These are phyloP conservation scores for Fonsecaea multimorphosa DNA, from an alignment of 2,329 filamentous ascomycete genomes.

Conservation along the genomic window DNA sequence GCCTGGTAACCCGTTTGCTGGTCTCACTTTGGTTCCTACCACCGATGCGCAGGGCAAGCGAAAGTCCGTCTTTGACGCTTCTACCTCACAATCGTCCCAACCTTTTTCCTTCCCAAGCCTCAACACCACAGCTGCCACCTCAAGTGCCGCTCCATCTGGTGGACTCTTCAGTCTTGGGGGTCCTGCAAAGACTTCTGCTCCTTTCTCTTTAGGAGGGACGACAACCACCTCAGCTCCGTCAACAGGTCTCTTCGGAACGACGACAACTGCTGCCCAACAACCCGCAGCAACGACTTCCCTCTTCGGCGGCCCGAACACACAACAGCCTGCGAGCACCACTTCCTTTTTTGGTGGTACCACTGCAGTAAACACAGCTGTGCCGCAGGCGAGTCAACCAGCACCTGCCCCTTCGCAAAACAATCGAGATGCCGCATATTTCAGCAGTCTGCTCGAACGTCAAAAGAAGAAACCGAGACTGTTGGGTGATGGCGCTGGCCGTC, in stretches of 20 bases:
- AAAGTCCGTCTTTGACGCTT: slow-evolving; percentile 39
- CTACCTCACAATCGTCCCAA: slow-evolving; percentile 31
- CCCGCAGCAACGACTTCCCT: slow-evolving; percentile 24
- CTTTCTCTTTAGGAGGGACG: slow-evolving; percentile 27
- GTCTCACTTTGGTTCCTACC: slow-evolving; percentile 36
- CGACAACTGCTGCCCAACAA: slow-evolving; percentile 25
- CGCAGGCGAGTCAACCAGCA: slow-evolving; percentile 22
- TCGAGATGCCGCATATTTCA: slow-evolving; percentile 64
- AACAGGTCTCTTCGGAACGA: slow-evolving; percentile 30
- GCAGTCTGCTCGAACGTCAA: slow-evolving; percentile 67
- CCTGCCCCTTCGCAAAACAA: slow-evolving; percentile 24
- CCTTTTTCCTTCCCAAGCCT: slow-evolving; percentile 24
- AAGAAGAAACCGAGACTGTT: slow-evolving; percentile 72
- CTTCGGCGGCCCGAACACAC: slow-evolving; percentile 27
- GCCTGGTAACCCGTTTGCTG: slow-evolving; percentile 28
- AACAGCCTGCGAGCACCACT: slow-evolving; percentile 20
- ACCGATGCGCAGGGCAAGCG: slow-evolving; percentile 37
- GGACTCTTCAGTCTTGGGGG: slow-evolving; percentile 30
- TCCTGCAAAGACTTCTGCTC: slow-evolving; percentile 12
- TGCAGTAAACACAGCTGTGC: slow-evolving; percentile 10
- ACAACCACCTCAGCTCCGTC: slow-evolving; percentile 31
- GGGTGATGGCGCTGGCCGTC: slow-evolving; percentile 49
- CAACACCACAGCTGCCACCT: slow-evolving; percentile 15
- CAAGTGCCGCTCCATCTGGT: slow-evolving; percentile 22
- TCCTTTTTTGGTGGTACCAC: slow-evolving; percentile 22